Conservation (phyloP, 345 rosid genomes). For the Syzygium grande region DNA sequence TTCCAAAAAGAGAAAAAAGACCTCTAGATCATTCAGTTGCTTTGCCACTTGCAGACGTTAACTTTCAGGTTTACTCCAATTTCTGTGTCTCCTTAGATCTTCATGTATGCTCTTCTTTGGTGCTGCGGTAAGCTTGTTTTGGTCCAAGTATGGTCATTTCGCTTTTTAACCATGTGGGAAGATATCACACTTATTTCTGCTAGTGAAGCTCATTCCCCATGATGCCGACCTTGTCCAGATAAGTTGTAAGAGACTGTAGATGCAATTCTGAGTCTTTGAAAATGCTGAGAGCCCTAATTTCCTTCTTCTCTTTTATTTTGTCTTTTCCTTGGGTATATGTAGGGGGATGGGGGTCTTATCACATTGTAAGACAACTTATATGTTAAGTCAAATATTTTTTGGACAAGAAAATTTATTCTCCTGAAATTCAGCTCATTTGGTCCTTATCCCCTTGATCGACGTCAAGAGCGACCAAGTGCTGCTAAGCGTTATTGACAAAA, state of each 20-base stretch:
- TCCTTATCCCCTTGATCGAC: neutral
- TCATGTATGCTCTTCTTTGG: neutral
- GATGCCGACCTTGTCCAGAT: neutral
- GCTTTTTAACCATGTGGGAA: neutral
- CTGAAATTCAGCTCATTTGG: neutral
- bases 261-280: neutral
- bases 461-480: neutral
- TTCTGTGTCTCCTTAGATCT: neutral
- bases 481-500: neutral
- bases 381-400: neutral
- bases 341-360: neutral
- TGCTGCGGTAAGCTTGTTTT: neutral
- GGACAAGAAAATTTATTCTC: neutral
- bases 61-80: neutral
- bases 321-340: neutral
- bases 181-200: neutral
- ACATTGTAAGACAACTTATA: neutral
- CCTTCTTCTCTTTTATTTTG: neutral
- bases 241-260: neutral
- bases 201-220: neutral
- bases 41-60: neutral
- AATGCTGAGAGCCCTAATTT: neutral
- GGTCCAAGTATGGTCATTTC: neutral
- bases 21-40: neutral
- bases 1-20: neutral